Conservation (phyloP, 2,329 filamentous ascomycete species). For the Cladophialophora immunda region DNA sequence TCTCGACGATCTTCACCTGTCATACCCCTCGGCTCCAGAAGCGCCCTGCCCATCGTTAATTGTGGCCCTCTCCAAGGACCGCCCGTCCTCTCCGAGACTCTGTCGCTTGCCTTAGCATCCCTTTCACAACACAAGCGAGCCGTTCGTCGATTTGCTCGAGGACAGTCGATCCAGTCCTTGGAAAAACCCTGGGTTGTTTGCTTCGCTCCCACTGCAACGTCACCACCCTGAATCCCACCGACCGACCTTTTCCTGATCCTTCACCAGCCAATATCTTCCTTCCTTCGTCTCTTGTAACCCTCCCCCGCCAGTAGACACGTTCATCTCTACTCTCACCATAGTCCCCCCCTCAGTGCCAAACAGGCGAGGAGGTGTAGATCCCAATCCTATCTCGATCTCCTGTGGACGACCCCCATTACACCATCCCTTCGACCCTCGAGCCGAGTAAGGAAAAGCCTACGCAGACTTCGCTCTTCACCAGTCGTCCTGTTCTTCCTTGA, state of each 20-base stretch:
- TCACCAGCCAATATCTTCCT: slow-evolving; percentile 25
- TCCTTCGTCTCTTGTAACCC: slow-evolving; percentile 18
- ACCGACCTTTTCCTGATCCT: slow-evolving; percentile 13
- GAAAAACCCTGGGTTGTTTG: slow-evolving; percentile 19
- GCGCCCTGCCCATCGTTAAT: slow-evolving; percentile 24
- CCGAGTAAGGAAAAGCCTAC: slow-evolving; percentile 6
- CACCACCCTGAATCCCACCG: slow-evolving; percentile 30
- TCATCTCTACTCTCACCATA: slow-evolving; percentile 18
- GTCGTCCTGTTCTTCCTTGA: neutral
- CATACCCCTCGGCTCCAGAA: slow-evolving; percentile 30
- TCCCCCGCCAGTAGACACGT: slow-evolving; percentile 26
- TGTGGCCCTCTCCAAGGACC: slow-evolving; percentile 25
- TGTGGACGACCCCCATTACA: slow-evolving; percentile 7
- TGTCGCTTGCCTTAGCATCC: slow-evolving; percentile 18
- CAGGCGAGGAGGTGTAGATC: slow-evolving; percentile 18
- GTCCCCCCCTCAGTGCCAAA: neutral
- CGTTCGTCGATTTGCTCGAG: slow-evolving; percentile 29
- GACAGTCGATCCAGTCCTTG: slow-evolving; percentile 19
- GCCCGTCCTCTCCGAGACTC: slow-evolving; percentile 17
- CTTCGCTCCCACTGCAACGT: slow-evolving; percentile 32
- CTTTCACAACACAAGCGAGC: slow-evolving; percentile 25
- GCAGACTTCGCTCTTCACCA: neutral
- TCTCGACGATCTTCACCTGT: slow-evolving; percentile 31
- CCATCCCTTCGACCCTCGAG: neutral
- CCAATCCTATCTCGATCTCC: slow-evolving; percentile 12